Conservation (phyloP, 192 early-diverging fungal genomes). For the Chytriomyces sp. region DNA sequence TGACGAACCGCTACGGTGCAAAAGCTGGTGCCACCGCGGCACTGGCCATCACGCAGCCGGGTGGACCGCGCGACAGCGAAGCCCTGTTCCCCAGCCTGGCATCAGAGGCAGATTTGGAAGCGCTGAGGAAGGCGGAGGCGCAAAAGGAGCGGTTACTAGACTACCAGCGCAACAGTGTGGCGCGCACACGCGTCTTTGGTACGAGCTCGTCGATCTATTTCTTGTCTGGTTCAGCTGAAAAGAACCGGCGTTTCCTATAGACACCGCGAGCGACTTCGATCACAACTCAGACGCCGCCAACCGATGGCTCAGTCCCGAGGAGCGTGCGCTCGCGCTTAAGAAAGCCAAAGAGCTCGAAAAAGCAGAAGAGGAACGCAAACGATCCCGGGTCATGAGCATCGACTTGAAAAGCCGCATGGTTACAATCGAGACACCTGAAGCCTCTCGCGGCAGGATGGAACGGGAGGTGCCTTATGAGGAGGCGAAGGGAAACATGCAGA, state of each 20-base stretch:
- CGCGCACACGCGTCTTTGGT: constrained; percentile 52
- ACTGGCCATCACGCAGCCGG: constrained; percentile 4
- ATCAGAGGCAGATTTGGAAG: constrained; percentile 37
- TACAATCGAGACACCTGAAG: not conserved
- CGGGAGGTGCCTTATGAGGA: constrained; percentile 1
- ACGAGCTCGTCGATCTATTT: not conserved
- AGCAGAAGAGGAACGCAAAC: constrained; percentile 46
- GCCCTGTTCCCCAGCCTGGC: constrained; percentile 35
- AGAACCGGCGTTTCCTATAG: constrained; percentile 23
- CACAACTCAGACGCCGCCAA: constrained; percentile 35
- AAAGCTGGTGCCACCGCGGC: constrained; percentile 33
- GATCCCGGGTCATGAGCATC: constrained; percentile 46
- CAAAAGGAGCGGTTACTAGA: constrained; percentile 46
- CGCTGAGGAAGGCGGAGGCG: constrained; percentile 38
- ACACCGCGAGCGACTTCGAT: constrained; percentile 51
- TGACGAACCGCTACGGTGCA: constrained; percentile 33
- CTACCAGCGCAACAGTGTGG: constrained; percentile 45
- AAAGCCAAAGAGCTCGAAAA: constrained; percentile 39
- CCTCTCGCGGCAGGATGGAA: not conserved
- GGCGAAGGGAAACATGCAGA: not conserved
- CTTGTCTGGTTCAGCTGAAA: not conserved
- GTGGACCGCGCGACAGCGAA: not conserved
- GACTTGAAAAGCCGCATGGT: constrained; percentile 43
- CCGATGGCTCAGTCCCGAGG: constrained; percentile 53
- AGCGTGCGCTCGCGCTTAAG: constrained; percentile 46